Base-by-base conservation (phyloP, 139 green algal genomes). In the Haematococcus lacustris region DNA sequence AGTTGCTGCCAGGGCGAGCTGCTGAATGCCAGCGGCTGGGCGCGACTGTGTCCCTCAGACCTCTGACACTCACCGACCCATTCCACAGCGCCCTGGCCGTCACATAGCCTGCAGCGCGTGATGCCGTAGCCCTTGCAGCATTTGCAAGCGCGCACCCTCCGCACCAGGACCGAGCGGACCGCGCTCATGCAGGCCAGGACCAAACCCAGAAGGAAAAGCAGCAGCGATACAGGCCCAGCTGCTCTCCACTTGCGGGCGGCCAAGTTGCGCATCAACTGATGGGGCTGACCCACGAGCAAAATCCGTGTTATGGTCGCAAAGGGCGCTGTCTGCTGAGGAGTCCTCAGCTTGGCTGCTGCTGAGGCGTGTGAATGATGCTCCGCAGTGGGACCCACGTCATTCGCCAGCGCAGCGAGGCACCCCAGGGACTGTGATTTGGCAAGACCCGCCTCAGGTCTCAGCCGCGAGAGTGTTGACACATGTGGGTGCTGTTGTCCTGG, bases 51-150 rank as follows among this genome's bases (percentile, higher is more conserved):
- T n/a, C n/a, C n/a, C n/a, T n/a, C n/a, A n/a, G n/a, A n/a, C n/a
- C n/a, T n/a, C n/a, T n/a, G 68, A 25, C 80, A 77, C 78, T 80
- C 82, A 34, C 74, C 82, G 2, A 62, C 51, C 82, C 82, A 87
- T 28, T 83, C 76, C 21, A 87, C 78, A 0, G 60, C 43, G 28
- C 82, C 82, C 2, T 71, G 51, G 23, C 82, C 82, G 9, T 84
- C 63, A 68, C 82, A 87, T 23, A 87, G 67, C 7, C 82, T 61
- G 76, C 82, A 87, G n/a, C 82, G 82, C 3, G 75, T 57, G 32
- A 87, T 65, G 33, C 82, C 82, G 65, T 79, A 87, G 51, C 78
- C 82, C 17, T 66, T 66, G 78, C 82, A 87, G 39, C 60, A 77
- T 3, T 74, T 75, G 78, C 82, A 87, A 4, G 67, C 41, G 63